These are phyloP conservation scores for Ceratobasidium sp. DNA, from an alignment of 1,284 basidiomycete genomes.

Conservation along the genomic window DNA sequence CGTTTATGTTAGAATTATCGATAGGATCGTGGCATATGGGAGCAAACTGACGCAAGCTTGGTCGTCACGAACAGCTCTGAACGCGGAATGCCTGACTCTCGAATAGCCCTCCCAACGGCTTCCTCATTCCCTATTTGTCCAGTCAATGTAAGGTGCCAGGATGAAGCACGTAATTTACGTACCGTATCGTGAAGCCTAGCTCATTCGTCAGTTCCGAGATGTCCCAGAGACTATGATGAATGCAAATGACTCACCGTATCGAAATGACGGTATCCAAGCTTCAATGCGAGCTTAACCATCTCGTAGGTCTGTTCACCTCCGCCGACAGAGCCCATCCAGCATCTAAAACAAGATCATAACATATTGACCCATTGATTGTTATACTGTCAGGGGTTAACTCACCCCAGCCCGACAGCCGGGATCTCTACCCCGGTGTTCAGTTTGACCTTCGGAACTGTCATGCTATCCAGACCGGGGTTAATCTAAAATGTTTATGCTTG, in stretches of 20 bases:
- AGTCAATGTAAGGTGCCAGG: too few species aligned
- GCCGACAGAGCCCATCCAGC: slow-evolving; percentile 48
- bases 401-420: slow-evolving; percentile 50
- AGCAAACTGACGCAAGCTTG: slow-evolving; percentile 55
- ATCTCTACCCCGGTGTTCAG: slow-evolving; percentile 54
- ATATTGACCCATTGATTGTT: not conserved
- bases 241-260: slow-evolving; percentile 41
- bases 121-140: slow-evolving; percentile 61
- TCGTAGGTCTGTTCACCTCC: slow-evolving; percentile 47
- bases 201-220: too few species aligned
- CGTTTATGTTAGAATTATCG: too few species aligned
- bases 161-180: not conserved
- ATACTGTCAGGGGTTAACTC: slow-evolving; percentile 11
- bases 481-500: too few species aligned
- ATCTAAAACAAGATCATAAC: slow-evolving; percentile 36
- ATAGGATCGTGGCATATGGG: too few species aligned
- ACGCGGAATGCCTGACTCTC: slow-evolving; percentile 60
- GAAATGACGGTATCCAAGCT: slow-evolving; percentile 45
- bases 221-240: too few species aligned
- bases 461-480: not conserved
- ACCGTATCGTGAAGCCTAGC: slow-evolving; percentile 33
- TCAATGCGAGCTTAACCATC: slow-evolving; percentile 47
- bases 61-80: slow-evolving; percentile 65
- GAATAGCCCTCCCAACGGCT: slow-evolving; percentile 63
- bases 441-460: slow-evolving; percentile 46